Evolutionary conservation across 306 rosid species (phyloP).

Genomic region (Malus sieversii): DNA sequence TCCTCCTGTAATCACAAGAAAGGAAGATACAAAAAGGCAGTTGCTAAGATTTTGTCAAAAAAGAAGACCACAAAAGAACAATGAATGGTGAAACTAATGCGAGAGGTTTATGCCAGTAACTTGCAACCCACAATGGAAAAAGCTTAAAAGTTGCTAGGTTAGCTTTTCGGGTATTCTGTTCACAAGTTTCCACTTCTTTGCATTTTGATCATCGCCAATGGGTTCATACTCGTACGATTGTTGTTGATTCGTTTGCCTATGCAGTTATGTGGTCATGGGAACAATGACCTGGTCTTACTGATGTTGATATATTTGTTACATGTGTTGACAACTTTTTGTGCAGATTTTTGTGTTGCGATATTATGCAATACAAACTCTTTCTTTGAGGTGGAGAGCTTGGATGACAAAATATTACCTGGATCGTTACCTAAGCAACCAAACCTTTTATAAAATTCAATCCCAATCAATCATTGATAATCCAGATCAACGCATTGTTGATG

Average conservation of each 20-base stretch:
- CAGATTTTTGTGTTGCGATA: slow-evolving; percentile 92
- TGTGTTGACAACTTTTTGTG: slow-evolving; percentile 5
- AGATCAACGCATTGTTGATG: slow-evolving; percentile 94
- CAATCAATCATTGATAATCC: slow-evolving; percentile 94
- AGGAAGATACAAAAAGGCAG: not conserved
- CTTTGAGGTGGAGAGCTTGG: slow-evolving; percentile 99
- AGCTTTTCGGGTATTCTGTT: not conserved
- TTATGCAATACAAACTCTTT: slow-evolving; percentile 78
- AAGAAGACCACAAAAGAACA: not conserved
- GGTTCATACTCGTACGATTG: not conserved
- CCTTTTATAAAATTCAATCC: slow-evolving; percentile 90
- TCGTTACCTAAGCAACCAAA: slow-evolving; percentile 69
- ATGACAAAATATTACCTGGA: slow-evolving; percentile 94
- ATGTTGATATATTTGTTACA: slow-evolving; percentile 18
- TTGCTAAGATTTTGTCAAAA: too few species aligned
- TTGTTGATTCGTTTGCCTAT: not conserved
- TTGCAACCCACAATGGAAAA: not conserved
- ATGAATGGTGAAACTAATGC: not conserved
- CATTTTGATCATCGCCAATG: not conserved
- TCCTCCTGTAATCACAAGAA: slow-evolving; percentile 7
- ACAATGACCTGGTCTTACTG: slow-evolving; percentile 5
- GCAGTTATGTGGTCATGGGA: not conserved
- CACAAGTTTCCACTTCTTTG: not conserved
- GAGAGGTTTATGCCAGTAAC: not conserved
- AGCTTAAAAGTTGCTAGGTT: not conserved